Percentiles rank a stretch among this genome's conserved stretches.
phyloP scores from a whole-genome alignment of 129 eudicot species.

The Helianthus tuberosus region DNA sequence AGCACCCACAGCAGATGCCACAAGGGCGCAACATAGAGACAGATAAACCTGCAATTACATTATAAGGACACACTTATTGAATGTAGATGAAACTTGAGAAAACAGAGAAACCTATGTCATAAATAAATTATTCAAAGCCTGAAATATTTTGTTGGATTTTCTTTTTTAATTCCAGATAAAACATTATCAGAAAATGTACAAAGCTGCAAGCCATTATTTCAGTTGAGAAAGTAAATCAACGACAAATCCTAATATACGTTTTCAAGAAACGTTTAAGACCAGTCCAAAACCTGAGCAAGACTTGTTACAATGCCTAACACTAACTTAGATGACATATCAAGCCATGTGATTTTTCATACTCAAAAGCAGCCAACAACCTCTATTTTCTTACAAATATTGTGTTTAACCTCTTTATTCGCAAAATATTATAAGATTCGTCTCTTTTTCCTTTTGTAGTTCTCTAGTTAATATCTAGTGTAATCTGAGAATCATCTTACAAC shows the following conservation, averaged over 20 bases:
- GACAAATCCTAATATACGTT: background rate
- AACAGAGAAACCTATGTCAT: background rate
- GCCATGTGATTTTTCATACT: background rate
- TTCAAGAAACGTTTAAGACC: background rate
- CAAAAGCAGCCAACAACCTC: background rate
- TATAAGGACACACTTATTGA: background rate
- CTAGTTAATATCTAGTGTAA: background rate
- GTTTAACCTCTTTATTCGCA: background rate
- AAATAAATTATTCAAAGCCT: background rate
- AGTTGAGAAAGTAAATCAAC: background rate
- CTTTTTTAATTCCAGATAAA: background rate
- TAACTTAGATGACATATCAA: background rate
- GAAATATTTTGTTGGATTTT: background rate
- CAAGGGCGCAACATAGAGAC: slow-evolving; percentile 75
- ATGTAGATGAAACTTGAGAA: background rate
- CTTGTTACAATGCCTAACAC: background rate
- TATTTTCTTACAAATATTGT: background rate
- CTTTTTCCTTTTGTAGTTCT: background rate
- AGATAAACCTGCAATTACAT: slow-evolving; percentile 74
- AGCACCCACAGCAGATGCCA: slow-evolving; percentile 88
- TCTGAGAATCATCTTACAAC: background rate
- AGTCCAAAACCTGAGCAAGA: background rate
- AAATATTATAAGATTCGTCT: background rate
- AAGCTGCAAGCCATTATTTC: background rate
- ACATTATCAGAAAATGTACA: background rate